phyloP scores from a whole-genome alignment of 768 basidiomycete species.

The Boletus rufocinnamomeus region DNA sequence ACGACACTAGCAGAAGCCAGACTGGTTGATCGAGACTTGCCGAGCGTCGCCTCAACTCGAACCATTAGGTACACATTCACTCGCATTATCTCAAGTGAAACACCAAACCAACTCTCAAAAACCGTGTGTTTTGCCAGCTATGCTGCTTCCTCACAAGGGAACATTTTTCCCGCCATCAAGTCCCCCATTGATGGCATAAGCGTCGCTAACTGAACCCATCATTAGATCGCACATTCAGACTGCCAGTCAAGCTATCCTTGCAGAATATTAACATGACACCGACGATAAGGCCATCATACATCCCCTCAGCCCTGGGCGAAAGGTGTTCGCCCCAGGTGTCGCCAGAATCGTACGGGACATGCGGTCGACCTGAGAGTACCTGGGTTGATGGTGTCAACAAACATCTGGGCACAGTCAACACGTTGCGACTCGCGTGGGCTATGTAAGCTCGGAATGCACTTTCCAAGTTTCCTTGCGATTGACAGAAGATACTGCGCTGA shows the following conservation, averaged over 20 bases:
- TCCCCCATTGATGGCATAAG: background rate
- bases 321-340: background rate
- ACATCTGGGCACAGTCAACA: background rate
- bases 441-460: background rate
- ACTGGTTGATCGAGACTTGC: background rate
- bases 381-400: background rate
- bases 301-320: background rate
- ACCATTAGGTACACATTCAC: background rate
- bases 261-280: background rate
- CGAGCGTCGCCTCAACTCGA: background rate
- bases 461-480: background rate
- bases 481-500: background rate
- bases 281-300: background rate
- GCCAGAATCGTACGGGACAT: background rate
- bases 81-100: background rate
- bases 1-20: background rate
- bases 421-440: too few species aligned
- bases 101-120: background rate
- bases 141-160: background rate
- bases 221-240: too few species aligned
- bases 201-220: background rate
- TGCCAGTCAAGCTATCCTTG: background rate
- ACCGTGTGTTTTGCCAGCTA: background rate
- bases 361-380: background rate
- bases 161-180: background rate